Percentiles rank a stretch among this genome's conserved stretches.
Conservation (phyloP, 805 yeast species). For the Jamesozyma jinghongensis region DNA sequence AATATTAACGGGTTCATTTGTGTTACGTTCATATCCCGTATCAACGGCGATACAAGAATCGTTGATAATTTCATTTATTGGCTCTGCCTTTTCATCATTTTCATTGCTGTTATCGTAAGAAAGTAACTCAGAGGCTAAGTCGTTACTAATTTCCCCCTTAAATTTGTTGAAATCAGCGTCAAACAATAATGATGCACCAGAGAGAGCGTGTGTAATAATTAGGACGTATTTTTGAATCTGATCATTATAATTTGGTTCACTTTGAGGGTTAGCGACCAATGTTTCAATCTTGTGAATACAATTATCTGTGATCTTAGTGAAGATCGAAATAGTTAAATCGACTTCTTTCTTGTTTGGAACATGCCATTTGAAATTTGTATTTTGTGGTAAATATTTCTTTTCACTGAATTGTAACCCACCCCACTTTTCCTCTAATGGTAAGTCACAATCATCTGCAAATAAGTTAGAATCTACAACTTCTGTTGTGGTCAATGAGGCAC, state of each 20-base stretch:
- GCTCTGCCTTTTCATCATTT: constrained; percentile 22
- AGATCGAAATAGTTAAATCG: constrained; percentile 50
- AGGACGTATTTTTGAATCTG: constrained; percentile 47
- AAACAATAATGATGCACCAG: constrained; percentile 64
- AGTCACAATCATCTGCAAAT: constrained; percentile 33
- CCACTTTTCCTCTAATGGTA: constrained; percentile 48
- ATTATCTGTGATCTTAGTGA: constrained; percentile 39
- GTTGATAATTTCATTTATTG: constrained; percentile 9
- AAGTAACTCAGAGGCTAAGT: constrained; percentile 2
- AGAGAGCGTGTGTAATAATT: constrained; percentile 49
- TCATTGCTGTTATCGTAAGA: constrained; percentile 1
- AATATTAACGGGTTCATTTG: background rate
- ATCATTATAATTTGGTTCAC: constrained; percentile 35
- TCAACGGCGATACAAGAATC: background rate
- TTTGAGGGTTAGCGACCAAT: constrained; percentile 18
- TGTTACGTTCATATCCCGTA: background rate
- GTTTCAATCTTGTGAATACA: constrained; percentile 37
- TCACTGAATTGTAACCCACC: constrained; percentile 61
- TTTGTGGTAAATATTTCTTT: constrained; percentile 39
- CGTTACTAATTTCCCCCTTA: constrained; percentile 7
- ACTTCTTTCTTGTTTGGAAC: constrained; percentile 52
- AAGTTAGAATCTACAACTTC: constrained; percentile 51
- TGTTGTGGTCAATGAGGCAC: constrained; percentile 55
- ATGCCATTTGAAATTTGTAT: constrained; percentile 65
- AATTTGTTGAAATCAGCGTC: constrained; percentile 57